A percentile compares a stretch with the other conserved stretches of the same genome.
These are phyloP conservation scores for Termitomyces sp. DNA, from an alignment of 768 basidiomycete species.

Conservation along the genomic window DNA sequence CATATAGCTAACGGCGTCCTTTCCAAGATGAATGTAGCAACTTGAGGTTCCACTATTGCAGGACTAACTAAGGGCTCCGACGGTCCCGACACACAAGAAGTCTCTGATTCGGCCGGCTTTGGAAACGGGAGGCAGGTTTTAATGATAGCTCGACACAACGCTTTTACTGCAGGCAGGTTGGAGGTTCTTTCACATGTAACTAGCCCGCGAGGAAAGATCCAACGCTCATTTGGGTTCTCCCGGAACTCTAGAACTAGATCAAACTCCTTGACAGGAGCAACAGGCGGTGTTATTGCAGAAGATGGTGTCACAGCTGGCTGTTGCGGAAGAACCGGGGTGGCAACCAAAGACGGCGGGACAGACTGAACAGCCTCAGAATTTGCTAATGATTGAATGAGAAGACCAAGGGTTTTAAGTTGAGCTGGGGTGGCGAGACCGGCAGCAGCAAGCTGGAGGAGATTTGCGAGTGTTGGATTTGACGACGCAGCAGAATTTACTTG, in stretches of 20 bases:
- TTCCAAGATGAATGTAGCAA: slow-evolving; percentile 42
- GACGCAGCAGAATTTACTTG: slow-evolving; percentile 64
- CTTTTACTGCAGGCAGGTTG: slow-evolving; percentile 17
- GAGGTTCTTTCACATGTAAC: slow-evolving; percentile 38
- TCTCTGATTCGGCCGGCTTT: background rate
- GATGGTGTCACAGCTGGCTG: slow-evolving; percentile 10
- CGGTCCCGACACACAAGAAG: background rate
- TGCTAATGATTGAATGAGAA: slow-evolving; percentile 68
- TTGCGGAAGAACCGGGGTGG: background rate
- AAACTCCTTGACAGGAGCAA: slow-evolving; percentile 45
- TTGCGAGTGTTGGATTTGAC: slow-evolving; percentile 61
- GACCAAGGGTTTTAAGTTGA: slow-evolving; percentile 60
- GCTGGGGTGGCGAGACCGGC: slow-evolving; percentile 54
- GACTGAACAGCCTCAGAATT: slow-evolving; percentile 18
- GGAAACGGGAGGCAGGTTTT: slow-evolving; percentile 41
- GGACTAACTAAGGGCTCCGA: background rate
- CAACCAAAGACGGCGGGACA: slow-evolving; percentile 8
- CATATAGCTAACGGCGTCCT: slow-evolving; percentile 43
- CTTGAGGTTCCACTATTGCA: slow-evolving; percentile 18
- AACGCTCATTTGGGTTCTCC: slow-evolving; percentile 57
- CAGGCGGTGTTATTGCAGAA: slow-evolving; percentile 4
- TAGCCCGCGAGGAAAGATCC: slow-evolving; percentile 59
- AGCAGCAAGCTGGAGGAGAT: slow-evolving; percentile 59
- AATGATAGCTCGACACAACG: slow-evolving; percentile 29
- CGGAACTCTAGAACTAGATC: slow-evolving; percentile 71